Percentiles rank a stretch among this genome's conserved stretches.
phyloP scores from a whole-genome alignment of 257 asterid genomes.

The Solanum paucissectum region DNA sequence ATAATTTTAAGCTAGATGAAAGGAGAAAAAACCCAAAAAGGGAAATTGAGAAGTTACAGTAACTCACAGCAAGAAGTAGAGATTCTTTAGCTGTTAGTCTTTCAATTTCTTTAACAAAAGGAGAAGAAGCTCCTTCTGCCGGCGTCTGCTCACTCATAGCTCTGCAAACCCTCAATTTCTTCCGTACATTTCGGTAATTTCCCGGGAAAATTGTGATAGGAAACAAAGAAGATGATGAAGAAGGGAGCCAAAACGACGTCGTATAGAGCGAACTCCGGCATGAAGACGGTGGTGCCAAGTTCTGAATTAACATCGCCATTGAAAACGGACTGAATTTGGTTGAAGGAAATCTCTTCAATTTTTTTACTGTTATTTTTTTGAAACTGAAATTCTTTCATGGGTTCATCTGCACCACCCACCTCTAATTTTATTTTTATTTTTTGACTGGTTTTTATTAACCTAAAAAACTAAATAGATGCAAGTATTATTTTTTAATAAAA shows the following conservation, averaged over 20 bases:
- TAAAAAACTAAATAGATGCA: not conserved
- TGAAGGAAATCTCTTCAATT: not conserved
- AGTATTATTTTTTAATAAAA: not conserved
- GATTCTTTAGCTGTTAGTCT: constrained; percentile 92
- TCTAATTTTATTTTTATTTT: not conserved
- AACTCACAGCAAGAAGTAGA: constrained; percentile 66
- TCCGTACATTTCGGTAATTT: not conserved
- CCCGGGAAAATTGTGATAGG: not conserved
- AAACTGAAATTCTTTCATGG: not conserved
- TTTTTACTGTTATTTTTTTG: not conserved
- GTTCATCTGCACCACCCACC: not conserved
- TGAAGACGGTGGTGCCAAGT: not conserved
- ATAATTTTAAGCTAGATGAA: not conserved
- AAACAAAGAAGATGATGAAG: not conserved
- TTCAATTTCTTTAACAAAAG: constrained; percentile 79
- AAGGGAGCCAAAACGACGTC: not conserved
- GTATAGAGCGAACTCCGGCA: not conserved
- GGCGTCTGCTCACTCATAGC: constrained; percentile 54
- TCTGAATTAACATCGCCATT: constrained; percentile 7
- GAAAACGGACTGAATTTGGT: not conserved
- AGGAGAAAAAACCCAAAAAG: not conserved
- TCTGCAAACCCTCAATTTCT: constrained; percentile 6
- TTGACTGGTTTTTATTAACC: not conserved
- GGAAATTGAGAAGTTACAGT: not conserved
- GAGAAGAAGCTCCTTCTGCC: constrained; percentile 62